A percentile compares a stretch with the other conserved stretches of the same genome.
phyloP scores from a whole-genome alignment of 305 asterid species.

The Lippia alba region DNA sequence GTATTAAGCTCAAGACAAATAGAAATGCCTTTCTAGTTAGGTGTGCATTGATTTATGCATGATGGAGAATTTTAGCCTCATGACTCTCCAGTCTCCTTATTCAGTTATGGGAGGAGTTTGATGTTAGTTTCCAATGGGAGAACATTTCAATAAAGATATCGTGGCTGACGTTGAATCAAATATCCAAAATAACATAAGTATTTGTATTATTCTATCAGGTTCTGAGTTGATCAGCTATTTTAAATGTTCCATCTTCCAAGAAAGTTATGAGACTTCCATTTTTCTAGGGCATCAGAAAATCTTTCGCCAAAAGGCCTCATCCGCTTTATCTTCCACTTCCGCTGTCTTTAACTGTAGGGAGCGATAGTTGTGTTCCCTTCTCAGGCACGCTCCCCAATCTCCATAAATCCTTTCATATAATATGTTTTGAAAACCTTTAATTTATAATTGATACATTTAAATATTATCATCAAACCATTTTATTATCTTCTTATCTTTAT shows the following conservation, averaged over 20 bases:
- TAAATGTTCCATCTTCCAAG: neutral
- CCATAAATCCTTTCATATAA: neutral
- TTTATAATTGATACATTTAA: too few relatives aligned
- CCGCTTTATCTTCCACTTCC: neutral
- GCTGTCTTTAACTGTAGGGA: neutral
- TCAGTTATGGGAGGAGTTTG: constrained; percentile 14
- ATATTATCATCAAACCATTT: too few relatives aligned
- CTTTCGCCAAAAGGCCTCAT: neutral
- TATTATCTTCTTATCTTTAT: too few relatives aligned
- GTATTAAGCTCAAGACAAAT: constrained; percentile 5
- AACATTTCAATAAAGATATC: constrained; percentile 8
- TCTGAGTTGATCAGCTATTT: neutral
- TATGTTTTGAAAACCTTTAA: too few relatives aligned
- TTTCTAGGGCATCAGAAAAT: neutral
- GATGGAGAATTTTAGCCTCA: constrained; percentile 16
- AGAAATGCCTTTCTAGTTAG: constrained; percentile 22
- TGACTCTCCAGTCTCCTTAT: constrained; percentile 13
- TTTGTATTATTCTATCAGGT: neutral
- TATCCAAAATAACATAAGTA: neutral
- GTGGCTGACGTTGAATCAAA: neutral
- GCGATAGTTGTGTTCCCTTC: neutral
- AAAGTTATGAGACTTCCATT: neutral
- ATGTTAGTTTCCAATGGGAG: constrained; percentile 8
- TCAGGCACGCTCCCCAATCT: neutral
- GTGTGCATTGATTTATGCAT: constrained; percentile 14